Evolutionary conservation across 2,329 filamentous ascomycete genomes (phyloP), one percentile per base, ranked within the genome.

Genomic region (Calonectria pseudoturangicola): DNA sequence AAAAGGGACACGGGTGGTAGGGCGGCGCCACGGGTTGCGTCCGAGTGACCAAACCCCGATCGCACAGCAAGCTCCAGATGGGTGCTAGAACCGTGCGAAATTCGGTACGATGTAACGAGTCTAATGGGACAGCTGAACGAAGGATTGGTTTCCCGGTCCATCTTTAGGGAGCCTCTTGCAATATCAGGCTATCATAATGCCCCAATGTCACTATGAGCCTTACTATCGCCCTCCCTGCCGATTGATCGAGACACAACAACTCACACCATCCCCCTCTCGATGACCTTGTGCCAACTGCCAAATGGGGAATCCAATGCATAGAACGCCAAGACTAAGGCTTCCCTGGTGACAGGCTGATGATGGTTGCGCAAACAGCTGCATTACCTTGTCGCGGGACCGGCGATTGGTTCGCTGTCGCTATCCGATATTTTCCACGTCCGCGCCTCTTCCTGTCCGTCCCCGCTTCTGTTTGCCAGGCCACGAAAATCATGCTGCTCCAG

Each of bases 231-330:
- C 9, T 47, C 45, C 8, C 45, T 10, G 45, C 33, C 8, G 10
- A 16, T 16, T 21, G 27, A 39, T 15, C 54, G 27, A 12, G 33
- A 41, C 54, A 39, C 18, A 60, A 36, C 54, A 41, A 25, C 36
- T 60, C 36, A 27, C 33, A 28, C 54, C 54, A 28, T 60, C 33
- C 21, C 36, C 36, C 21, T 60, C 54, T 25, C 21, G 13, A 16
- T 8, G 54, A 15, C 54, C 21, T 41, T 60, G 21, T 33, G 8
- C 54, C 54, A 60, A 41, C 54, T 60, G 33, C 54, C 54, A 25
- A 41, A 60, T 41, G 54, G 21, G 54, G 54, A 60, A 60, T 41
- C 21, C 21, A 27, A 39, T 60, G 33, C 54, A 60, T 60, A 60
- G 33, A 36, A 25, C 36, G 33, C 54, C 54, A 60, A 60, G 54